Base-by-base conservation (phyloP, 2,329 filamentous ascomycete species). In the Arthrobotrys megalospora region DNA sequence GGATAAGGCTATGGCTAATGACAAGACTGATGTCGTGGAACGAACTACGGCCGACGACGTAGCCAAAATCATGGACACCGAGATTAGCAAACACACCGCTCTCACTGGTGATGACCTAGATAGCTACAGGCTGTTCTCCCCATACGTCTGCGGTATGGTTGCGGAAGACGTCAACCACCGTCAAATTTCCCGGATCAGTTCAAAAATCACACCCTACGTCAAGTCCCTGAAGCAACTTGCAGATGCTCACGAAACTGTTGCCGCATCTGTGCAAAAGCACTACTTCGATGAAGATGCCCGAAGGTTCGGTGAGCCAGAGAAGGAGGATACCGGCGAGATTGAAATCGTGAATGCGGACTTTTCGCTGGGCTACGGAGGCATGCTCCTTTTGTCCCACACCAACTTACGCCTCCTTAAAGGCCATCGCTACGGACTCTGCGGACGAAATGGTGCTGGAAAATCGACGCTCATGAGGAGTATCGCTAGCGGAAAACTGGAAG, bases 401-500 rank as follows among this genome's bases (percentile, higher is more conserved):
- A 98, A 97, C 84, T 88, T 99, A 50, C 91, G 94, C 48, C 90
- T 99, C 7, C 89, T 98, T 82, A 97, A 98, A 87, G 96, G 96
- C 72, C 96, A 98, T 85, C 92, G 96, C 76, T 99, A 99, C 84
- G 96, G 96, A 84, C 92, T 99, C 16, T 97, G 95, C 83, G 96
- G 96, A 82, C 92, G 95, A 82, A 99, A 99, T 84, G 96, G 96
- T 86, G 94, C 94, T 72, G 96, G 96, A 83, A 99, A 99, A 87
- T 98, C 96, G n/a, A 99, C 96, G 0, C 89, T 99, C 75, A 98
- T 99, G 96, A 93, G 93, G 84, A 94, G 92, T 84, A 99, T 99
- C 82, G 93, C 96, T 63, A 92, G 92, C 76, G 95, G 94, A 83
- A 99, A 99, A 88, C 89, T 99, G 2, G 96, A 99, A 85, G 96